Evolutionary conservation across 2,329 filamentous ascomycete species (phyloP), one percentile per base, ranked within the genome.

Genomic region (Colletotrichum kahawae): DNA sequence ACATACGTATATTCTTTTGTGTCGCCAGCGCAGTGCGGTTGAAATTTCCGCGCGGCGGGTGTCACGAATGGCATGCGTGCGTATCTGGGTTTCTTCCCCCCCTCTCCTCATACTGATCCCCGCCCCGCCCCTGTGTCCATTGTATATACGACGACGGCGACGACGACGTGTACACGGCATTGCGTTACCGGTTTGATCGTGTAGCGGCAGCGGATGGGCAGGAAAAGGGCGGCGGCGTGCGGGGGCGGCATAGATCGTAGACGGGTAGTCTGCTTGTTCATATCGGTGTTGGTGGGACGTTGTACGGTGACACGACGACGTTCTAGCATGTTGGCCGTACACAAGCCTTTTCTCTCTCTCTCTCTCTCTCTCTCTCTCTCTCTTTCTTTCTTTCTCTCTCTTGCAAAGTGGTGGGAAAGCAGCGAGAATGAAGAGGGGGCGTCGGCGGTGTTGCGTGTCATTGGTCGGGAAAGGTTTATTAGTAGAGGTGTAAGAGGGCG

Each of bases 181-280:
- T 43, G 36, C 36, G 36, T 43, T 43, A 43, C 36, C 36, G 36
- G 36, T 43, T 16, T 18, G 16, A 43, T 43, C 36, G 36, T 43
- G 36, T 43, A 43, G 36, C 36, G 36, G 36, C 36, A 43, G 36
- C 36, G 36, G 7, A 16, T 8, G 2, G 36, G 36, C 36, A 38
- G n/a, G 60, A 38, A 6, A 14, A 64, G 36, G 33, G 24, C 27
- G 21, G 21, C 7, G 29, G n/a, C 10, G 60, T 48, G 27, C 14
- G 51, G 43, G 21, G 27, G 56, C 16, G 13, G 14, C 67, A 34
- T 63, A 74, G 71, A 74, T 74, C 71, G 71, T 66, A 74, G 62
- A 74, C 71, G 71, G 71, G 71, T 74, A 67, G 71, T 71, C 62
- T 74, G 71, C 68, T 74, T 74, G 68, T 74, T 74, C 71, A 74